Percentiles rank a stretch among this genome's conserved stretches.
Conservation (phyloP, 495 filamentous ascomycete genomes). For the Penicillium robsamsonii region DNA sequence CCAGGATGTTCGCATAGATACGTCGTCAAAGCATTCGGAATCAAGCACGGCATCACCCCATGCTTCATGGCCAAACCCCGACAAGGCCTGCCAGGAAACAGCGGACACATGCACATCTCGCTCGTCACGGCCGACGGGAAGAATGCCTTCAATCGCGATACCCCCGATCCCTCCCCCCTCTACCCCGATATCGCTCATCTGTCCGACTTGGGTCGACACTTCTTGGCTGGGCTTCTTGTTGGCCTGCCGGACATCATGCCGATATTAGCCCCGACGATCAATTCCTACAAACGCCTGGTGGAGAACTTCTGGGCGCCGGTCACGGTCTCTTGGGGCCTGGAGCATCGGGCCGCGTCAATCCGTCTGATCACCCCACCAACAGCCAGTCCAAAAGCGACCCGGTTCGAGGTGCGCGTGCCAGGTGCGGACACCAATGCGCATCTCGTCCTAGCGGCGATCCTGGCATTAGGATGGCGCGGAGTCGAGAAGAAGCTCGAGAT, state of each 20-base stretch:
- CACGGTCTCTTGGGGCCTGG: slow-evolving; percentile 93
- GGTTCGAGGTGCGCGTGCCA: slow-evolving; percentile 87
- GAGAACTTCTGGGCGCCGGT: slow-evolving; percentile 99
- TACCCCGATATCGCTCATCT: slow-evolving; percentile 76
- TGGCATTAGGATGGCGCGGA: slow-evolving; percentile 84
- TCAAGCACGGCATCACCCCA: slow-evolving; percentile 85
- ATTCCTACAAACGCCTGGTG: slow-evolving; percentile 94
- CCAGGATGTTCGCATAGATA: slow-evolving; percentile 52
- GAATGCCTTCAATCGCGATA: slow-evolving; percentile 77
- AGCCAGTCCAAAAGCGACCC: slow-evolving; percentile 74
- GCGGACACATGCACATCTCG: slow-evolving; percentile 93
- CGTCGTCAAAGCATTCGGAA: slow-evolving; percentile 80
- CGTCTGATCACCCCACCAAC: slow-evolving; percentile 86
- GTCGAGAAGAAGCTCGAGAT: slow-evolving; percentile 87
- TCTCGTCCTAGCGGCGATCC: slow-evolving; percentile 80
- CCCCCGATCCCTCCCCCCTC: slow-evolving; percentile 62
- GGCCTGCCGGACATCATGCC: slow-evolving; percentile 96
- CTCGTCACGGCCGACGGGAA: slow-evolving; percentile 59
- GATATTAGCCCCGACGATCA: slow-evolving; percentile 86
- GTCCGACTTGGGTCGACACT: slow-evolving; percentile 86
- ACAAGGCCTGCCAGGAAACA: slow-evolving; percentile 86
- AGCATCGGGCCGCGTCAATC: slow-evolving; percentile 90
- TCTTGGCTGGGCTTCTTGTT: slow-evolving; percentile 85
- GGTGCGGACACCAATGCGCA: slow-evolving; percentile 90
- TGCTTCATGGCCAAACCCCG: slow-evolving; percentile 99